A percentile compares a stretch with the other conserved stretches of the same genome.
These are phyloP conservation scores for Aquilaria malaccensis DNA, from an alignment of 345 rosid genomes.

Conservation along the genomic window DNA sequence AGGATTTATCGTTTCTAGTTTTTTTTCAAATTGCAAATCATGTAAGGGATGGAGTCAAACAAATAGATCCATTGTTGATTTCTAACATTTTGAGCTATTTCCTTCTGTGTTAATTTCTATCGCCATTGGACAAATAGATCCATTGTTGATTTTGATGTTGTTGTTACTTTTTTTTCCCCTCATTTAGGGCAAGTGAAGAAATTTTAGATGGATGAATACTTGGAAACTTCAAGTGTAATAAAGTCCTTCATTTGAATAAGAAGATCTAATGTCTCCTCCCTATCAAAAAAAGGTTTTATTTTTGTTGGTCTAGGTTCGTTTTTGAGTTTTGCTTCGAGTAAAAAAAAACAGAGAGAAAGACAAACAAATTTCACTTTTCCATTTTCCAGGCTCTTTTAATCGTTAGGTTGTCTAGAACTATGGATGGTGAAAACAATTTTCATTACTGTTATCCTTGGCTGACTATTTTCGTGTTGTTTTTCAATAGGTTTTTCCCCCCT, in stretches of 20 bases:
- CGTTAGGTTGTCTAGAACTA: slow-evolving; percentile 9
- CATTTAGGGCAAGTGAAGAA: slow-evolving; percentile 28
- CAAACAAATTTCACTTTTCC: too few relatives aligned
- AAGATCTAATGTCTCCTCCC: slow-evolving; percentile 42
- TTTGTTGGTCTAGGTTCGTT: too few relatives aligned
- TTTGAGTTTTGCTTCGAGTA: neutral
- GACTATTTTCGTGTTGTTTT: slow-evolving; percentile 11
- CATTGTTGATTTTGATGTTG: neutral
- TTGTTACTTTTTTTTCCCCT: neutral
- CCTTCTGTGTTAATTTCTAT: neutral
- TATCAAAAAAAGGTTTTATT: too few relatives aligned
- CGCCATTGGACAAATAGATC: neutral
- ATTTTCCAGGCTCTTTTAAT: too few relatives aligned
- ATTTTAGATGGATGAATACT: slow-evolving; percentile 16
- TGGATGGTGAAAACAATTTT: slow-evolving; percentile 32
- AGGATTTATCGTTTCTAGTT: too few relatives aligned
- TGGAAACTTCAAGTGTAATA: slow-evolving; percentile 16
- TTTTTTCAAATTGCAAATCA: too few relatives aligned
- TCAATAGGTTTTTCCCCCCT: too few relatives aligned
- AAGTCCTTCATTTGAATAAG: slow-evolving; percentile 30
- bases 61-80: too few relatives aligned
- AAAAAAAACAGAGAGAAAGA: too few relatives aligned
- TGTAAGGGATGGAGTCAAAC: too few relatives aligned
- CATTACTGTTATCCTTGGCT: slow-evolving; percentile 62
- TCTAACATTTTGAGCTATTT: neutral